phyloP scores from a whole-genome alignment of 1,284 basidiomycete species.

The Marasmius tenuissimus region DNA sequence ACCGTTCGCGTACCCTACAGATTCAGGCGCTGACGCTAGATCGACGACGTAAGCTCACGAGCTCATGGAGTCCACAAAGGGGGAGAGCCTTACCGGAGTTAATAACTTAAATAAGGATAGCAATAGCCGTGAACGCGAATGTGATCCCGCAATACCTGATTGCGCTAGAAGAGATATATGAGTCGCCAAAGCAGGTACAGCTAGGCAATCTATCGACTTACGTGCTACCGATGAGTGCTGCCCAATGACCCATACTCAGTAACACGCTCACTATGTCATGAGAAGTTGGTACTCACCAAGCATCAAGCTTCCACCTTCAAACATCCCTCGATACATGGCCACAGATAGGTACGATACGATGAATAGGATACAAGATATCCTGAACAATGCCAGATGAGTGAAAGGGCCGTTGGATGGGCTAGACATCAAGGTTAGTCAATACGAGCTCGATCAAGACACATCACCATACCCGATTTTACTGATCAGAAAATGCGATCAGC shows the following conservation, averaged over 20 bases:
- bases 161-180: constrained; percentile 41
- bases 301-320: neutral
- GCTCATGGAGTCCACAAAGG: neutral
- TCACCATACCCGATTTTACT: constrained; percentile 52
- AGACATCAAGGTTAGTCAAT: neutral
- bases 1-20: constrained; percentile 78
- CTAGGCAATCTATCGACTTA: constrained; percentile 34
- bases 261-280: neutral
- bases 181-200: no score
- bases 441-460: constrained; percentile 17
- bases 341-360: neutral
- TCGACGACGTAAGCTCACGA: constrained; percentile 2
- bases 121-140: constrained; percentile 68
- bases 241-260: constrained; percentile 24
- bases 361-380: neutral
- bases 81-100: constrained; percentile 12
- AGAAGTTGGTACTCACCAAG: constrained; percentile 29
- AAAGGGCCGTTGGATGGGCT: constrained; percentile 73
- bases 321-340: neutral
- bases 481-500: constrained; percentile 22
- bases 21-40: constrained; percentile 75
- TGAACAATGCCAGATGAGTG: constrained; percentile 48
- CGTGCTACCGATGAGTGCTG: constrained; percentile 67
- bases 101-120: neutral
- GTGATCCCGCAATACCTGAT: constrained; percentile 75